Base-by-base conservation (phyloP, 495 filamentous ascomycete species). In the Penicillium malachiteum region DNA sequence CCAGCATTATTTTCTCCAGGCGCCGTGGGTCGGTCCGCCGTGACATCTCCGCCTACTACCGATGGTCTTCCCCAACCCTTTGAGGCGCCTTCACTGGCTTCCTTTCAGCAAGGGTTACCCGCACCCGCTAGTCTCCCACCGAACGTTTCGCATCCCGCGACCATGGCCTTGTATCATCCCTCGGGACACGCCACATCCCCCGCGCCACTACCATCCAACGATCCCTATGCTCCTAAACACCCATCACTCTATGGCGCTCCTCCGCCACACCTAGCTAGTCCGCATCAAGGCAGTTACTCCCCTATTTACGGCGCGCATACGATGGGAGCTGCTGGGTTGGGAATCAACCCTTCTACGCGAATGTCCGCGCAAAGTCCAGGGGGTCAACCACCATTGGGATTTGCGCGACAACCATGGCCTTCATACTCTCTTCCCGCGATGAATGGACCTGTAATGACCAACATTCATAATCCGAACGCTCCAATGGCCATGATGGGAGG, bases 401-500 rank as follows among this genome's bases (percentile, higher is more conserved):
- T 71, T 37, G 70, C 70, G 14, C 76, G 76, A 5, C 78, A 81
- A 53, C 77, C 82, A 5, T 83, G 82, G 65, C 70, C 77, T 10
- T 77, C 74, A 3, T 87, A 87, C 59, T 75, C 74, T 26, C 71
- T 84, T 0, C 83, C 82, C 26, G 81, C 74, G 37, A 81, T 87
- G 78, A 72, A 74, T 7, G 88, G 87, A 0, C 85, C 90, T 0
- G 85, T 96, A 11, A 82, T 92, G 76, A 86, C 88, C 40, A 89
- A 93, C 67, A 74, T 91, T 31, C 86, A 90, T 61, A 84, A 76
- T 45, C 92, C 92, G 2, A 83, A 83, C 31, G 77, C 79, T 2
- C 85, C 85, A 44, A 81, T 94, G 71, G 75, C 85, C 9, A 67
- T 93, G 35, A 78, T 95, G 40, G 84, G 86, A 17, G 77, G 80